A percentile compares a stretch with the other conserved stretches of the same genome.
Evolutionary conservation across 1,284 basidiomycete genomes (phyloP).

Genomic region (Chondrostereum purpureum): DNA sequence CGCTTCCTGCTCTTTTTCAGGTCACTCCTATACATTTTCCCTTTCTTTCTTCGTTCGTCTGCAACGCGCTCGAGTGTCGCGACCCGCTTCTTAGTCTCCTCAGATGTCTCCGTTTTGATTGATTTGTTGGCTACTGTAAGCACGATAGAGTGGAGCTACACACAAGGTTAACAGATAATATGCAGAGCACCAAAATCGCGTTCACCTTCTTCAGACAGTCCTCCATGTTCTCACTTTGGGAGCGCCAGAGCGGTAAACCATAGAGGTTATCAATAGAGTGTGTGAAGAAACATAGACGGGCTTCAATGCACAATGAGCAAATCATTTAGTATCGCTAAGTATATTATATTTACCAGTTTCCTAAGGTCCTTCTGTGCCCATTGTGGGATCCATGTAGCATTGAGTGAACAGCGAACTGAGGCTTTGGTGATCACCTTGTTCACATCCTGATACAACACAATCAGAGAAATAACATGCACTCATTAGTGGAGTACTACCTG

Average conservation of each 20-base stretch:
- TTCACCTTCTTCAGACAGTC: conserved; percentile 64
- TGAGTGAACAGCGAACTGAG: conserved; percentile 49
- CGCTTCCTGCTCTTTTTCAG: conserved; percentile 23
- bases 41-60: conserved; percentile 35
- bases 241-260: conserved; percentile 59
- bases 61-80: conserved; percentile 37
- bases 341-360: conserved; percentile 38
- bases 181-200: conserved; percentile 6
- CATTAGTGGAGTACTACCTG: too few relatives aligned
- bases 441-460: conserved; percentile 56
- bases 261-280: conserved; percentile 61
- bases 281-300: conserved; percentile 51
- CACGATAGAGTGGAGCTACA: conserved; percentile 51
- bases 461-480: conserved; percentile 6
- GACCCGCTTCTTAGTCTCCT: conserved; percentile 51
- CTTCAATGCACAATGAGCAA: too few relatives aligned
- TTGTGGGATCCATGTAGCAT: conserved; percentile 58
- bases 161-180: not conserved
- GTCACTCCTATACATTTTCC: conserved; percentile 47
- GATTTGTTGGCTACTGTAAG: conserved; percentile 36
- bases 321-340: not conserved
- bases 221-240: conserved; percentile 67
- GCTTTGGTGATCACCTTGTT: conserved; percentile 81
- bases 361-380: conserved; percentile 54
- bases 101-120: conserved; percentile 50